Conservation (phyloP, 129 eudicot genomes). For the Chrysanthemum lavandulifolium region DNA sequence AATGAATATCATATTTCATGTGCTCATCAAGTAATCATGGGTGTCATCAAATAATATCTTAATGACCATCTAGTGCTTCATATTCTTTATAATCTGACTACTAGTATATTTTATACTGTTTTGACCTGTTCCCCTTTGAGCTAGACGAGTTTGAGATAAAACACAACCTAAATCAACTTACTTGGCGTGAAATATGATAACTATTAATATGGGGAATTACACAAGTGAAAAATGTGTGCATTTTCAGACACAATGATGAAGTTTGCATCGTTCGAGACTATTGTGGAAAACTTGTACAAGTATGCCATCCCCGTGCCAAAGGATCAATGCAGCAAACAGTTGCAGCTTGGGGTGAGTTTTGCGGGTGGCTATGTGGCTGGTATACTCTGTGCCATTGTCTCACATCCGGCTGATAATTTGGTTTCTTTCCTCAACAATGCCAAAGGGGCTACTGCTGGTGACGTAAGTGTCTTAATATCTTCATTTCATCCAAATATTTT, state of each 20-base stretch:
- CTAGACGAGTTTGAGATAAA: neutral
- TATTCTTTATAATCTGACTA: too few relatives aligned
- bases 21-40: too few relatives aligned
- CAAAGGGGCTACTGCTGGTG: constrained; percentile 87
- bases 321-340: constrained; percentile 68
- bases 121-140: too few relatives aligned
- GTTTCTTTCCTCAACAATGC: constrained; percentile 95
- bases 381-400: constrained; percentile 83
- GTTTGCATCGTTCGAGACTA: constrained; percentile 84
- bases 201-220: neutral
- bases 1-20: neutral
- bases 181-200: too few relatives aligned
- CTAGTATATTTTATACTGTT: too few relatives aligned
- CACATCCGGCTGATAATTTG: constrained; percentile 93
- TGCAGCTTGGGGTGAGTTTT: constrained; percentile 92
- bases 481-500: neutral
- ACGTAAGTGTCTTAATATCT: constrained; percentile 46
- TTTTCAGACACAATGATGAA: constrained; percentile 93
- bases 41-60: too few relatives aligned
- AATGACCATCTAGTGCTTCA: too few relatives aligned
- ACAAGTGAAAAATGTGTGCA: neutral
- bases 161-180: neutral
- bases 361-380: constrained; percentile 96
- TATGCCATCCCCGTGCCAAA: constrained; percentile 77
- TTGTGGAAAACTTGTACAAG: constrained; percentile 79